These are phyloP conservation scores for Jackrogersella multiformis DNA, from an alignment of 495 filamentous ascomycete genomes.

Conservation along the genomic window DNA sequence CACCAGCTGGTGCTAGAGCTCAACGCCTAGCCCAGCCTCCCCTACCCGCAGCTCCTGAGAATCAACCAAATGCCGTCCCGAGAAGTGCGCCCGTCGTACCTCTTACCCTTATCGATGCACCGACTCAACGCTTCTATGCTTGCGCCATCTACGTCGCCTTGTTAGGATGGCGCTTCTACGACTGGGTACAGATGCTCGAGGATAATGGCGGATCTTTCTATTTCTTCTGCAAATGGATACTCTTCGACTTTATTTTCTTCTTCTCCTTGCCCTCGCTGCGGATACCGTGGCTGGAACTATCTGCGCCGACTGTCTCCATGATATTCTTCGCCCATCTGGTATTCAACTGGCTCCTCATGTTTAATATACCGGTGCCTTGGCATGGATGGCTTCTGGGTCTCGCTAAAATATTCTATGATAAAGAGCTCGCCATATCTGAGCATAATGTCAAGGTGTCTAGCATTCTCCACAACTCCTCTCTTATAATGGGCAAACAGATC, in stretches of 20 bases:
- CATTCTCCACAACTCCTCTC: slow-evolving; percentile 87
- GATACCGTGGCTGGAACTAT: slow-evolving; percentile 96
- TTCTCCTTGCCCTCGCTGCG: slow-evolving; percentile 83
- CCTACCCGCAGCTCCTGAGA: slow-evolving; percentile 53
- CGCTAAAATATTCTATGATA: slow-evolving; percentile 81
- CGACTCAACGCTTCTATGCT: slow-evolving; percentile 87
- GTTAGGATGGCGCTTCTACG: slow-evolving; percentile 82
- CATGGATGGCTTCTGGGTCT: slow-evolving; percentile 72
- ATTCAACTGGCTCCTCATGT: slow-evolving; percentile 87
- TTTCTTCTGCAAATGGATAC: slow-evolving; percentile 92
- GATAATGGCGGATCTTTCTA: slow-evolving; percentile 82
- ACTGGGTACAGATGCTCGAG: slow-evolving; percentile 76
- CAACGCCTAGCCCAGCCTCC: slow-evolving; percentile 27
- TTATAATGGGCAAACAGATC: slow-evolving; percentile 94
- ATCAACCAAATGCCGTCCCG: slow-evolving; percentile 35
- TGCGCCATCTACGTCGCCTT: slow-evolving; percentile 76
- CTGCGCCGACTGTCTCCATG: slow-evolving; percentile 70
- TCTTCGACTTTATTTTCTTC: slow-evolving; percentile 82
- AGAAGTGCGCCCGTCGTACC: slow-evolving; percentile 74
- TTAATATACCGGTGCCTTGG: slow-evolving; percentile 80
- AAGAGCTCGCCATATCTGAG: slow-evolving; percentile 89
- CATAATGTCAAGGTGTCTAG: slow-evolving; percentile 83
- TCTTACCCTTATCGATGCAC: slow-evolving; percentile 78
- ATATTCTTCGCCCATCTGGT: slow-evolving; percentile 74
- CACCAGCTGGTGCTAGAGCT: slow-evolving; percentile 46